Base-by-base conservation (phyloP, 768 basidiomycete species). In the Mrakia blollopis region DNA sequence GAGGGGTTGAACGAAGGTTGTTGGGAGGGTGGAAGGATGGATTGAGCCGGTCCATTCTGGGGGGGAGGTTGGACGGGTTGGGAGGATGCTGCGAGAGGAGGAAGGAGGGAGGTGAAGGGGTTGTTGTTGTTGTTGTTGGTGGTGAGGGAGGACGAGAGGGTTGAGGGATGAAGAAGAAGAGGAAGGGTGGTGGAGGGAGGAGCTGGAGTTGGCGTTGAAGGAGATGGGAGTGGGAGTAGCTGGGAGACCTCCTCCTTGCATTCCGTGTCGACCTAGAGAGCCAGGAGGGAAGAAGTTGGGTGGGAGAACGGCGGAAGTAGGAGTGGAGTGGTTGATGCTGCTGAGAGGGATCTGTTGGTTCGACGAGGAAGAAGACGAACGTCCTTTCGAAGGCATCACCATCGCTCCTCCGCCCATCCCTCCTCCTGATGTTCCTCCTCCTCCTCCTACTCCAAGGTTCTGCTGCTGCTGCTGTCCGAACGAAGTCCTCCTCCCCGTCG, bases 241-340 rank as follows among this genome's bases (percentile, higher is more conserved):
- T 57, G 57, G 23, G 10, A n/a, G n/a, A n/a, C n/a, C n/a, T n/a
- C n/a, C n/a, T n/a, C n/a, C 57, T 57, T 57, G 57, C 25, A n/a
- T n/a, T n/a, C 10, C 9, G n/a, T 4, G 13, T 2, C 57, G 25
- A 4, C 57, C 57, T 4, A 57, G 25, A 25, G 57, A 57, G 25
- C 28, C 28, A 28, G 57, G 57, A 57, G 57, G 57, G 57, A 57
- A 57, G n/a, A 57, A 57, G 65, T 39, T 39, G 65, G 35, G 23
- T n/a, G 65, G 65, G 8, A 39, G n/a, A 30, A 41, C 7, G 11
- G 72, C 18, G 25, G 72, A 35, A 16, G 37, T 77, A 35, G 28
- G 76, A 21, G 39, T 57, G n/a, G 41, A 77, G 1, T 54, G 60
- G 10, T 32, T 72, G 70, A 57, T 50, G 47, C 21, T 50, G n/a